phyloP scores from a whole-genome alignment of 495 filamentous ascomycete species.

The Penicillium subrubescens region DNA sequence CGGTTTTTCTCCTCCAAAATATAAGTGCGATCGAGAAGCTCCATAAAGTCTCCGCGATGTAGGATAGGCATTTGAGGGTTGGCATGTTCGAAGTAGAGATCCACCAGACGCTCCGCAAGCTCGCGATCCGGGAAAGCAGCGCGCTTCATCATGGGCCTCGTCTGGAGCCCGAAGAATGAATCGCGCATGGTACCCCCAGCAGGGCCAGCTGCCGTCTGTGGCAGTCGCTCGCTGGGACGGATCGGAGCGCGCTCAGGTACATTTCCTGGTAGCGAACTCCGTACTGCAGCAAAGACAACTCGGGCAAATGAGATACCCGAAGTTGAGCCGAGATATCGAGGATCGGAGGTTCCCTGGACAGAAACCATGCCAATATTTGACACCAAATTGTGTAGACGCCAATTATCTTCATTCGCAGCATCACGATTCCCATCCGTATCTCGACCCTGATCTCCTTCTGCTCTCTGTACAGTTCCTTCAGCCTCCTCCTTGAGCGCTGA shows the following conservation, averaged over 20 bases:
- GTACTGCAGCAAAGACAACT: slow-evolving; percentile 92
- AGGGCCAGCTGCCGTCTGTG: slow-evolving; percentile 46
- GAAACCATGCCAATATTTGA: slow-evolving; percentile 76
- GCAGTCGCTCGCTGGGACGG: slow-evolving; percentile 49
- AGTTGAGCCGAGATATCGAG: slow-evolving; percentile 79
- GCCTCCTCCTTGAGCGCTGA: slow-evolving; percentile 30
- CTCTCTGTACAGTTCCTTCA: slow-evolving; percentile 34
- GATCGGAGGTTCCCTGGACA: slow-evolving; percentile 74
- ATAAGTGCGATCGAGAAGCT: slow-evolving; percentile 80
- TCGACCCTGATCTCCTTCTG: slow-evolving; percentile 26
- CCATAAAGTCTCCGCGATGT: slow-evolving; percentile 83
- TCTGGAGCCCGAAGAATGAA: slow-evolving; percentile 92
- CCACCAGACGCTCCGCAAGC: slow-evolving; percentile 69
- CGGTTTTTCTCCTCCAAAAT: slow-evolving; percentile 65
- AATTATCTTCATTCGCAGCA: slow-evolving; percentile 55
- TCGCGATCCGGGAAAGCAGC: slow-evolving; percentile 81
- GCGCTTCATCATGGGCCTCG: slow-evolving; percentile 80
- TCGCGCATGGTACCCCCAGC: slow-evolving; percentile 81
- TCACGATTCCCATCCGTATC: slow-evolving; percentile 29
- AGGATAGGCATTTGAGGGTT: slow-evolving; percentile 95
- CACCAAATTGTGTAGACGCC: slow-evolving; percentile 71
- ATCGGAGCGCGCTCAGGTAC: slow-evolving; percentile 60
- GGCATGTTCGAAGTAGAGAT: slow-evolving; percentile 91
- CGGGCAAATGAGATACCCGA: slow-evolving; percentile 93
- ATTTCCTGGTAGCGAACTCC: slow-evolving; percentile 68